Percentiles rank a stretch among this genome's conserved stretches.
Conservation (phyloP, 75 land plant genomes). For the Larix kaempferi region DNA sequence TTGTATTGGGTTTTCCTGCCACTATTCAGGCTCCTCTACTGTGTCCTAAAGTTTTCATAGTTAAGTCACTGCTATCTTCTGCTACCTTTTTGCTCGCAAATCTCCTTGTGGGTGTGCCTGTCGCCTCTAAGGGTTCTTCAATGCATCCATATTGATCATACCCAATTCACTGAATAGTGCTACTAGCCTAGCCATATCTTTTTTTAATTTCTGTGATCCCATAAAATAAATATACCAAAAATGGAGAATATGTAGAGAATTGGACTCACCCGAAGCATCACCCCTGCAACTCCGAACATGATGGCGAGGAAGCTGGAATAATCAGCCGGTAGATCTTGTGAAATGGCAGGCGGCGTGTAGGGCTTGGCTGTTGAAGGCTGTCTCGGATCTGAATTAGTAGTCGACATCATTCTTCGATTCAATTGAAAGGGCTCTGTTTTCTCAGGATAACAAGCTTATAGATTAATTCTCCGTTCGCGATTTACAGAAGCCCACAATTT, state of each 20-base stretch:
- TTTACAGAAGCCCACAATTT: too few relatives aligned
- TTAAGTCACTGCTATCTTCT: background rate
- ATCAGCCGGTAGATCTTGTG: conserved; percentile 74
- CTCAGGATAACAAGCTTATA: too few relatives aligned
- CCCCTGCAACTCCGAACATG: conserved; percentile 66
- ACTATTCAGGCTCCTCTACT: too few relatives aligned
- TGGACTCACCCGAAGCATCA: conserved; percentile 65
- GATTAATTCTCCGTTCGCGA: too few relatives aligned
- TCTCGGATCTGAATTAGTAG: conserved; percentile 50
- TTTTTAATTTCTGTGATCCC: too few relatives aligned
- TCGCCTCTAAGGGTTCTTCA: background rate
- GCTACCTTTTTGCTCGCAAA: too few relatives aligned
- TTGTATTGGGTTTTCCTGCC: too few relatives aligned
- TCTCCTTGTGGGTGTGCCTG: background rate
- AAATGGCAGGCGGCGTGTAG: conserved; percentile 41
- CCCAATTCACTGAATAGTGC: background rate
- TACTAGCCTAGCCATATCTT: too few relatives aligned
- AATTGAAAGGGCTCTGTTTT: too few relatives aligned
- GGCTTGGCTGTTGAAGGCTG: conserved; percentile 70
- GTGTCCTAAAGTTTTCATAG: background rate
- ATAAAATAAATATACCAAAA: too few relatives aligned
- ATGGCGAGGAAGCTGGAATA: conserved; percentile 81
- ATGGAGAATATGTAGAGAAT: too few relatives aligned
- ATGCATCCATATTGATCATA: background rate
- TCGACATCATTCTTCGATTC: too few relatives aligned